These are phyloP conservation scores for Naematelia aurantialba DNA, from an alignment of 768 basidiomycete species.

Conservation along the genomic window DNA sequence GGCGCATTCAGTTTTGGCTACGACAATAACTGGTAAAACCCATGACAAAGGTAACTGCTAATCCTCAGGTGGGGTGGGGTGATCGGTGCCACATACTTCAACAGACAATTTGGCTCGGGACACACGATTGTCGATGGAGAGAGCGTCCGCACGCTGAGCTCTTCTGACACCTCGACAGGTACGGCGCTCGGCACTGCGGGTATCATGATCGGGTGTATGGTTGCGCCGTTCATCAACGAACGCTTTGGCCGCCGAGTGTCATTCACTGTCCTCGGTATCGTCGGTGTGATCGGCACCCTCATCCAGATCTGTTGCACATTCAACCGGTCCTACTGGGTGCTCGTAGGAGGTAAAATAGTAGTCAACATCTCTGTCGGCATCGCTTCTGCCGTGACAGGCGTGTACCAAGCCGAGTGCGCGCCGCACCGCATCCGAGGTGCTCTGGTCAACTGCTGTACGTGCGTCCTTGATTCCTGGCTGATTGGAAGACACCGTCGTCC, in stretches of 20 bases:
- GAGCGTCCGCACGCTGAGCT: neutral
- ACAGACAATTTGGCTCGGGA: conserved; percentile 8
- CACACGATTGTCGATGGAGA: conserved; percentile 8
- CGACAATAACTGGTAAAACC: conserved; percentile 13
- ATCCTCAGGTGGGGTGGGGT: conserved; percentile 9
- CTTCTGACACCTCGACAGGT: conserved; percentile 3
- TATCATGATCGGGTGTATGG: conserved; percentile 21
- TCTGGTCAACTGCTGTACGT: conserved; percentile 1
- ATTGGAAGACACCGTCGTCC: conserved; percentile 1
- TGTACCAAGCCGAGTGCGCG: conserved; percentile 8
- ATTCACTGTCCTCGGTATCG: neutral
- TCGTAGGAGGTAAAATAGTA: conserved; percentile 7
- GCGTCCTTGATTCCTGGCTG: neutral
- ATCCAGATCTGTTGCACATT: conserved; percentile 5
- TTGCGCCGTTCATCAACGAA: neutral
- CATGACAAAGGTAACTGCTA: no score
- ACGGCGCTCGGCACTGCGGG: conserved; percentile 16
- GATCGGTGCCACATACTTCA: conserved; percentile 12
- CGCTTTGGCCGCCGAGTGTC: neutral
- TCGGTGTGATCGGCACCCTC: neutral
- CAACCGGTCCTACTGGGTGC: conserved; percentile 4
- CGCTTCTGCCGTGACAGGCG: conserved; percentile 7
- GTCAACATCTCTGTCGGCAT: conserved; percentile 10
- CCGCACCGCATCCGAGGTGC: conserved; percentile 9
- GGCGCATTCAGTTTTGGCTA: conserved; percentile 16